Evolutionary conservation across 345 rosid genomes (phyloP), one percentile per base, ranked within the genome.

Genomic region (Aurinia saxatilis): DNA sequence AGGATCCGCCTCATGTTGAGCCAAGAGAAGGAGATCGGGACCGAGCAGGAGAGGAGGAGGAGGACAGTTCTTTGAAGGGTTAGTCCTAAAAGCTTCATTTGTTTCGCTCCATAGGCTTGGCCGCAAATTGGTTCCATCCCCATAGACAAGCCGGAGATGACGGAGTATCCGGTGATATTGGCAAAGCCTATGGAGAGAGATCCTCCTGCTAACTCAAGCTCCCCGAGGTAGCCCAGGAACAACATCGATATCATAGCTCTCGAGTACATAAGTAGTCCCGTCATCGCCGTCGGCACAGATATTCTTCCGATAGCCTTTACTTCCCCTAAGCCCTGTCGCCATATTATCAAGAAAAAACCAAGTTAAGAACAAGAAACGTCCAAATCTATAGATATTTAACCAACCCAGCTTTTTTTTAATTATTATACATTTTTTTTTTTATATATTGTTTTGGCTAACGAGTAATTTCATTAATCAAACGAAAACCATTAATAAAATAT

Each of bases 121-220:
- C 95, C 96, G 4, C 99, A 93, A 38, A 93, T 93, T 73, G 99
- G 99, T 60, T 93, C 99, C 99, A 93, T 93, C 52, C 99, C 99
- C 99, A 93, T 90, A 59, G 98, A 90, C 9, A 92, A 79, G n/a
- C 98, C 98, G 23, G 98, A 92, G 75, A 92, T 79, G 10, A 92
- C 90, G 19, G 98, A 92, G 86, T 92, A 92, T 37, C 98, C 98
- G 1, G 98, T 89, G 64, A 92, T 93, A 78, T 93, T 93, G 5
- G 99, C 99, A 36, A 93, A 87, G 37, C 96, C 97, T 33, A 87
- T 87, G 68, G 99, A 76, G 33, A 93, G 95, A 31, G 99, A 90
- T 39, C 99, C 99, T 6, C 90, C 97, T 2, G 99, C 99, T 6
- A 93, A 87, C 78, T 87, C 91, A 23, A 90, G 87, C 73, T 93